Conservation (phyloP, 2,329 filamentous ascomycete genomes). For the Pseudogymnoascus sp. region DNA sequence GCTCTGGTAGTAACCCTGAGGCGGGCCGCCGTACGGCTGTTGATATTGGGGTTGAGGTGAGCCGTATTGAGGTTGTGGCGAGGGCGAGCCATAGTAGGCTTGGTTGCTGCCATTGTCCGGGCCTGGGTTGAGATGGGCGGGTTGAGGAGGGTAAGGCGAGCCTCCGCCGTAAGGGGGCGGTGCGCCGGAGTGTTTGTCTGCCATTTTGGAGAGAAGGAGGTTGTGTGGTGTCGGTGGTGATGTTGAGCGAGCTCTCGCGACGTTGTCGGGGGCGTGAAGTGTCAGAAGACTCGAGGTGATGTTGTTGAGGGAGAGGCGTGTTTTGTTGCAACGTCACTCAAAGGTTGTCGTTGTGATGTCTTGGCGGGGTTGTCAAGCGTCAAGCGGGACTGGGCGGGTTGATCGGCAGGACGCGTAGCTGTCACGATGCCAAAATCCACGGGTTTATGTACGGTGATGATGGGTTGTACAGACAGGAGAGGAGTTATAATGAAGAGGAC, state of each 20-base stretch:
- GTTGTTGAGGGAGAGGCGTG: not conserved
- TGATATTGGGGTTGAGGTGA: not conserved
- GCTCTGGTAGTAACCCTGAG: slow-evolving; percentile 18
- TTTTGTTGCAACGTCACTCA: not conserved
- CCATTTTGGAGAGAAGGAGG: not conserved
- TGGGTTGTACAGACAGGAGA: not conserved
- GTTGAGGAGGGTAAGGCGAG: slow-evolving; percentile 14
- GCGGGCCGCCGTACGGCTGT: slow-evolving; percentile 11
- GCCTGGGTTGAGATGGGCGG: slow-evolving; percentile 10
- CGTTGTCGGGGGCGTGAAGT: not conserved
- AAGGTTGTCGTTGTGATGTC: not conserved
- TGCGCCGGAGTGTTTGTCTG: slow-evolving; percentile 12
- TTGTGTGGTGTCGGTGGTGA: not conserved
- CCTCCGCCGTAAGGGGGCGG: slow-evolving; percentile 18
- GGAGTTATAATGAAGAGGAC: not conserved
- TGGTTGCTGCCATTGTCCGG: not conserved
- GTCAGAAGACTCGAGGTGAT: not conserved
- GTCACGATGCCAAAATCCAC: not conserved
- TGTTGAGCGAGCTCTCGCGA: not conserved
- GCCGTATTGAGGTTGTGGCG: not conserved
- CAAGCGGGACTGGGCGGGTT: not conserved
- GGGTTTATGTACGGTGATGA: not conserved
- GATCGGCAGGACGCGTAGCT: not conserved
- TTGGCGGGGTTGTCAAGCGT: not conserved
- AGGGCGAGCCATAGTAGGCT: slow-evolving; percentile 11